Evolutionary conservation across 2,329 filamentous ascomycete genomes (phyloP).

Genomic region (Mycocentrospora acerina): DNA sequence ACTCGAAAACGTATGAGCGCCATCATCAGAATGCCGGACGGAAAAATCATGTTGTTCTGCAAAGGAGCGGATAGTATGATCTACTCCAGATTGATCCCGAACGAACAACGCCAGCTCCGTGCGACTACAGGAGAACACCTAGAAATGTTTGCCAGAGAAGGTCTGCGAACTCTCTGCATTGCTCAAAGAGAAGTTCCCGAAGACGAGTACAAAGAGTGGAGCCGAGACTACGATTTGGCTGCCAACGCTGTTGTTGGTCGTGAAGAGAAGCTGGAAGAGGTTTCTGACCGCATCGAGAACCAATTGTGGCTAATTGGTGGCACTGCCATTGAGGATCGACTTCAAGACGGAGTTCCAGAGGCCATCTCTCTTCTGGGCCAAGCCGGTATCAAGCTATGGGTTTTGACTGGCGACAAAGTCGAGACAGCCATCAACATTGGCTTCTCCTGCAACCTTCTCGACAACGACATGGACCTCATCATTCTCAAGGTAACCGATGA

Average conservation of each 20-base stretch:
- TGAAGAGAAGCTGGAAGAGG: conserved; percentile 88
- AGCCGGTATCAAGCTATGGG: conserved; percentile 98
- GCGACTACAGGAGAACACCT: conserved; percentile 86
- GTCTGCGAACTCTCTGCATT: conserved; percentile 90
- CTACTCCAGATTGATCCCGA: conserved; percentile 82
- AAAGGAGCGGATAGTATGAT: conserved; percentile 98
- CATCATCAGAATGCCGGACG: conserved; percentile 91
- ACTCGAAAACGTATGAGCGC: conserved; percentile 97
- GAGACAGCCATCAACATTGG: conserved; percentile 99
- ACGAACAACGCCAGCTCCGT: conserved; percentile 83
- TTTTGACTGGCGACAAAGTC: conserved; percentile 96
- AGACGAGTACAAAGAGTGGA: conserved; percentile 82
- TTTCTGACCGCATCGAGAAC: conserved; percentile 87
- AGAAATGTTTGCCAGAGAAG: conserved; percentile 95
- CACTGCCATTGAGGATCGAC: conserved; percentile 93
- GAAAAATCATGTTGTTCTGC: conserved; percentile 86
- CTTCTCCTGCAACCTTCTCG: conserved; percentile 95
- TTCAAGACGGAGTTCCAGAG: conserved; percentile 96
- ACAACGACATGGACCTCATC: conserved; percentile 97
- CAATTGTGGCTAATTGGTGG: conserved; percentile 86
- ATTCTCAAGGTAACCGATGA: conserved; percentile 84
- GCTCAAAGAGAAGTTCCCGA: conserved; percentile 80
- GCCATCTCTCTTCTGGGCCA: conserved; percentile 88
- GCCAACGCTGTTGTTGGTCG: conserved; percentile 80
- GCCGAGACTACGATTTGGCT: conserved; percentile 81